Percentiles rank a stretch among this genome's conserved stretches.
phyloP scores from a whole-genome alignment of 2,329 filamentous ascomycete genomes.

The Trichoderma sp. region DNA sequence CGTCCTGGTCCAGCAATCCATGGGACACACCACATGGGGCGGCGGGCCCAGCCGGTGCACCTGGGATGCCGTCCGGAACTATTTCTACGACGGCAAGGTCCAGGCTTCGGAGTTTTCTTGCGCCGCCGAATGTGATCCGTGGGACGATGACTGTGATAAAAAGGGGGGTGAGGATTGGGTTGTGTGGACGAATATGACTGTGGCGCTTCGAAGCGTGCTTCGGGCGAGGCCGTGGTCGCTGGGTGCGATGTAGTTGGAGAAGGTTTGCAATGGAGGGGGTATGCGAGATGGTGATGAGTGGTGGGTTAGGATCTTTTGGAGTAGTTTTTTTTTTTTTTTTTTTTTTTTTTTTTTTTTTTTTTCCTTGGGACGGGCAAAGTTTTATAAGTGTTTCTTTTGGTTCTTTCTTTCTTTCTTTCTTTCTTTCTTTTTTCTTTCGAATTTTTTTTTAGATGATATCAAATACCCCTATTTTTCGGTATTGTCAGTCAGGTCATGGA shows the following conservation, averaged over 20 bases:
- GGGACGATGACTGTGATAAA: constrained; percentile 17
- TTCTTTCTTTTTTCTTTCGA: too few relatives aligned
- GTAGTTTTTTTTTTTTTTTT: not conserved
- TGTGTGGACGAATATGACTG: not conserved
- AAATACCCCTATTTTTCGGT: too few relatives aligned
- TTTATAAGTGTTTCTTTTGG: too few relatives aligned
- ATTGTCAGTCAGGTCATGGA: too few relatives aligned
- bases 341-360: too few relatives aligned
- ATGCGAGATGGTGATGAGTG: not conserved
- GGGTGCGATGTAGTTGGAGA: not conserved
- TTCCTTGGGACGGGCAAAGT: too few relatives aligned
- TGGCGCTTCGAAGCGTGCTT: not conserved
- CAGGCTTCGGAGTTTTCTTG: constrained; percentile 23
- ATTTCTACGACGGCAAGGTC: constrained; percentile 24
- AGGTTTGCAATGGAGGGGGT: not conserved
- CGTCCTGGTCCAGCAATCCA: constrained; percentile 24
- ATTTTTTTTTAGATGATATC: too few relatives aligned
- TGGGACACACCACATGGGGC: constrained; percentile 23
- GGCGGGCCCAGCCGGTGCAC: constrained; percentile 22
- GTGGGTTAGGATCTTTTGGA: not conserved
- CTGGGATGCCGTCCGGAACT: constrained; percentile 21
- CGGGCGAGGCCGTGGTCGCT: not conserved
- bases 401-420: too few relatives aligned
- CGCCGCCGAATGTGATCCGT: constrained; percentile 24
- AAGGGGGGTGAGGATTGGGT: not conserved